These are phyloP conservation scores for Babesia gibsoni DNA, from an alignment of 169 alveolate species.

Conservation along the genomic window DNA sequence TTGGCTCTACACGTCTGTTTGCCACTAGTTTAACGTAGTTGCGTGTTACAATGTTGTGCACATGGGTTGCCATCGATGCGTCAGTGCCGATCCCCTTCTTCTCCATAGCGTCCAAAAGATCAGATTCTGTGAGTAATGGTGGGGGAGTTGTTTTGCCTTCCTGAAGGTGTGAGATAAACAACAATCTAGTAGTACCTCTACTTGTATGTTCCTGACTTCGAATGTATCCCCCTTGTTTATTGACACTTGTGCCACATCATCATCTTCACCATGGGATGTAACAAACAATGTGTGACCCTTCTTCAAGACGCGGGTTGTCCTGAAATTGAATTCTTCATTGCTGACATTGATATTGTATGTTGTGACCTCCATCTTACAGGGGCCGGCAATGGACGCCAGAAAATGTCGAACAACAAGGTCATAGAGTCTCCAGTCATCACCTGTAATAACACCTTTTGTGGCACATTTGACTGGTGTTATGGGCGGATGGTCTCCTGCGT, in stretches of 20 bases:
- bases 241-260: background rate
- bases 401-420: conserved; percentile 30
- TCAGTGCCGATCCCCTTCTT: conserved; percentile 98
- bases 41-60: conserved; percentile 94
- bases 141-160: conserved; percentile 90
- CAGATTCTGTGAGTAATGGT: conserved; percentile 92
- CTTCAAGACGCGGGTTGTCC: background rate
- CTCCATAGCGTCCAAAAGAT: conserved; percentile 93
- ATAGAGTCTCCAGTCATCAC: conserved; percentile 25
- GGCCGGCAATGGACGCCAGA: conserved; percentile 40
- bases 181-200: conserved; percentile 2
- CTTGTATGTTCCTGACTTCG: background rate
- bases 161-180: conserved; percentile 26
- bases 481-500: conserved; percentile 96
- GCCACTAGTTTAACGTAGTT: conserved; percentile 88
- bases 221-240: conserved; percentile 16
- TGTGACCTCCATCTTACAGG: conserved; percentile 13
- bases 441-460: conserved; percentile 1
- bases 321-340: background rate
- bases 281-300: conserved; percentile 12
- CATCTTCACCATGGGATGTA: background rate
- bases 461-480: conserved; percentile 85
- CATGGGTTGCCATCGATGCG: conserved; percentile 98
- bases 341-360: conserved; percentile 1
- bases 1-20: conserved; percentile 89